A percentile compares a stretch with the other conserved stretches of the same genome.
Evolutionary conservation across 495 filamentous ascomycete genomes (phyloP).

Genomic region (Cetradonia linearis): DNA sequence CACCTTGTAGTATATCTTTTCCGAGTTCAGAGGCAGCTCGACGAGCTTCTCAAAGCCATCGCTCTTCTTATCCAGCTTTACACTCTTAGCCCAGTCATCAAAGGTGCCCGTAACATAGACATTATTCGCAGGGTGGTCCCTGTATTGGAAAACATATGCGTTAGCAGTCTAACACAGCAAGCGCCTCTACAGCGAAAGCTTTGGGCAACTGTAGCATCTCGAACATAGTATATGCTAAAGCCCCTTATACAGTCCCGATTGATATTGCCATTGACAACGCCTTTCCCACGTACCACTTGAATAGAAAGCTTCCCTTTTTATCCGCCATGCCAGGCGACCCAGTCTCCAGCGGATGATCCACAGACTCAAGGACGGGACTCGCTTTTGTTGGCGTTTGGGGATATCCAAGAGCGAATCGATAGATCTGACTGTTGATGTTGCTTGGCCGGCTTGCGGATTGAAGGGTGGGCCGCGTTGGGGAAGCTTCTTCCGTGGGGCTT

Average conservation of each 20-base stretch:
- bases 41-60: conserved; percentile 69
- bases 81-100: conserved; percentile 81
- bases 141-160: conserved; percentile 28
- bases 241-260: neutral
- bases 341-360: neutral
- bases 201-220: neutral
- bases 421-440: conserved; percentile 21
- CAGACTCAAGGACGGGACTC: conserved; percentile 14
- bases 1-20: conserved; percentile 80
- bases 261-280: neutral
- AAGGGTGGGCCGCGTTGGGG: conserved; percentile 11
- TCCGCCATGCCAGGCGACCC: conserved; percentile 3
- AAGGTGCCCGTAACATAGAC: conserved; percentile 95
- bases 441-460: conserved; percentile 14
- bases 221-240: neutral
- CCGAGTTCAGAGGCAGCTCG: conserved; percentile 45
- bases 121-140: conserved; percentile 67
- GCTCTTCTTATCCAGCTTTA: conserved; percentile 64
- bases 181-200: conserved; percentile 2
- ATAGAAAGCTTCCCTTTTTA: conserved; percentile 44
- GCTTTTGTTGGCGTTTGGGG: conserved; percentile 23
- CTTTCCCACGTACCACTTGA: conserved; percentile 42
- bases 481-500: conserved; percentile 5
- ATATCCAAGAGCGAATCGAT: conserved; percentile 27
- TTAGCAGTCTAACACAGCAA: conserved; percentile 1